These are phyloP conservation scores for Clonostachys byssicola DNA, from an alignment of 2,329 filamentous ascomycete genomes.

Conservation along the genomic window DNA sequence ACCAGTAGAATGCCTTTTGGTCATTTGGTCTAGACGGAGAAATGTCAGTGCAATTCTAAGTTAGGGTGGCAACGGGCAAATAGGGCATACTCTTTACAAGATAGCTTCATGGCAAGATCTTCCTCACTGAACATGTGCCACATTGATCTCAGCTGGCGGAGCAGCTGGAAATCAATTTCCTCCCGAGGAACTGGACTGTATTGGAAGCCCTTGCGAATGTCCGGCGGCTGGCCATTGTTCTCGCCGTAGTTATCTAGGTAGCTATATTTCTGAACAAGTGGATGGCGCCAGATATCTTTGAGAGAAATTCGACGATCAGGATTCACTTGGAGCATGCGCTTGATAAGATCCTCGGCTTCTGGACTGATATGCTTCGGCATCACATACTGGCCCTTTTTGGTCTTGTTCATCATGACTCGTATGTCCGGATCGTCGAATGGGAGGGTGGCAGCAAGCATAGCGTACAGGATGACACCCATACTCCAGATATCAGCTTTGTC, in stretches of 20 bases:
- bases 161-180: slow-evolving; percentile 75
- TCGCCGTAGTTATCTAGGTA: slow-evolving; percentile 65
- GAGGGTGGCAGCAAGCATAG: slow-evolving; percentile 76
- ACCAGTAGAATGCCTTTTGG: slow-evolving; percentile 89
- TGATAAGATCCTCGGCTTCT: slow-evolving; percentile 75
- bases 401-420: slow-evolving; percentile 55
- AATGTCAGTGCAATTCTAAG: background rate
- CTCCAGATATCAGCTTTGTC: slow-evolving; percentile 93
- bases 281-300: slow-evolving; percentile 79
- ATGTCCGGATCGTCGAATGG: slow-evolving; percentile 74
- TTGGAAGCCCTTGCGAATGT: slow-evolving; percentile 57
- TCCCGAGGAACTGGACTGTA: slow-evolving; percentile 53
- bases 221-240: slow-evolving; percentile 45
- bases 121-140: slow-evolving; percentile 84
- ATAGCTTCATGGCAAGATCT: slow-evolving; percentile 65
- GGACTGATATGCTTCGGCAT: slow-evolving; percentile 59
- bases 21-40: slow-evolving; percentile 65
- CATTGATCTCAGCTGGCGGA: slow-evolving; percentile 82
- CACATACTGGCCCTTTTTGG: slow-evolving; percentile 54
- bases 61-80: background rate
- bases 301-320: slow-evolving; percentile 78
- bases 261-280: slow-evolving; percentile 80
- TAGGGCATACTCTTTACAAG: slow-evolving; percentile 53
- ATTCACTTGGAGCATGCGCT: slow-evolving; percentile 72
- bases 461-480: slow-evolving; percentile 84